Evolutionary conservation across 2,329 filamentous ascomycete genomes (phyloP), one percentile per base, ranked within the genome.

Genomic region (Nothophoma quercina): DNA sequence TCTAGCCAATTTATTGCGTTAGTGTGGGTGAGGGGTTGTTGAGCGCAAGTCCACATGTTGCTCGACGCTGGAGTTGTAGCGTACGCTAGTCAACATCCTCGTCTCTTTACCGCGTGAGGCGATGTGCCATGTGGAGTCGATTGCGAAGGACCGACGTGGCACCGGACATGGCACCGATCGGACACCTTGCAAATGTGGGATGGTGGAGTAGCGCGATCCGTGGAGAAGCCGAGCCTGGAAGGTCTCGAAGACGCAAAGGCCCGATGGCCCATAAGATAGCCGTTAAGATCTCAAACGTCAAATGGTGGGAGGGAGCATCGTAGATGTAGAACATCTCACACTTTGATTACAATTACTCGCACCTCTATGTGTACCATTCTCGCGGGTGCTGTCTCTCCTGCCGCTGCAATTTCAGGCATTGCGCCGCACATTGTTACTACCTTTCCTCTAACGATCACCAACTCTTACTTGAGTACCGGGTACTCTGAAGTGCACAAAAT

Each of bases 261-360:
- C 7, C 6, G 29, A 16, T n/a, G n/a, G n/a, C n/a, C n/a, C n/a
- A n/a, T n/a, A n/a, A n/a, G n/a, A n/a, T n/a, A n/a, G n/a, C n/a
- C n/a, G n/a, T 32, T 32, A 13, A 32, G 6, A 7, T 29, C 26
- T n/a, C 15, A 10, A 38, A 21, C 16, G 13, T 34, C 12, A 22
- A 22, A 32, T 21, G 28, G 19, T 15, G 5, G 25, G 12, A n/a
- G 30, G 12, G 7, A n/a, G 12, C n/a, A 28, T 7, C 19, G 2
- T 38, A 26, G 16, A 19, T 7, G n/a, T 26, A 8, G 22, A 22
- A 32, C 32, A 28, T 22, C 40, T 44, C 26, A 10, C 19, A n/a
- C 40, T 41, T 52, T 15, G 48, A 52, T 52, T 52, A 52, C 49
- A 46, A 52, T 52, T 52, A 52, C 25, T 22, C 23, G 49, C 42